Conservation (phyloP, 306 rosid species). For the Prunus davidiana region DNA sequence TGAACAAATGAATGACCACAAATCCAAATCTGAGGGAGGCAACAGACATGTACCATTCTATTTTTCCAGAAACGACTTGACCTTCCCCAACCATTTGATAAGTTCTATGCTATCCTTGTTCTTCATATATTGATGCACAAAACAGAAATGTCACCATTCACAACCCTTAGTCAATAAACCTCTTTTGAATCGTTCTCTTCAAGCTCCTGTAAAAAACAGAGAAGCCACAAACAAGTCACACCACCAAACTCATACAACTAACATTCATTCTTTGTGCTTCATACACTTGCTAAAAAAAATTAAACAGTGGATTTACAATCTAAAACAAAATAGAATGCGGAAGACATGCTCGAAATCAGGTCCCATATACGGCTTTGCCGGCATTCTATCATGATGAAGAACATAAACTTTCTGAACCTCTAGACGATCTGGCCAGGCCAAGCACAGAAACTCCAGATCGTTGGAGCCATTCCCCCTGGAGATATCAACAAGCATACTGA, state of each 20-base stretch:
- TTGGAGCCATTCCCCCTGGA: conserved; percentile 43
- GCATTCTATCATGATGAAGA: conserved; percentile 34
- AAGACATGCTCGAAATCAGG: conserved; percentile 61
- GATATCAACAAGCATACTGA: conserved; percentile 68
- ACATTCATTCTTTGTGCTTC: background rate
- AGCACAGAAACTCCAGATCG: conserved; percentile 65
- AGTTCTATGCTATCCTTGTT: conserved; percentile 75
- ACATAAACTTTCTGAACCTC: conserved; percentile 63
- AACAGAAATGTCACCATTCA: conserved; percentile 52
- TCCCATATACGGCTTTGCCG: conserved; percentile 51
- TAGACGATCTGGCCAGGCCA: conserved; percentile 65
- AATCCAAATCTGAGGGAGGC: background rate
- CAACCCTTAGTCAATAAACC: conserved; percentile 50
- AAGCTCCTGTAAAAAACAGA: conserved; percentile 47
- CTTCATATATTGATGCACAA: conserved; percentile 73
- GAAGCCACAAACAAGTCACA: background rate
- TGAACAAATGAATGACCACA: background rate
- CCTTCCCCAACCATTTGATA: conserved; percentile 55
- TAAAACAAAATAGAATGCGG: too few relatives aligned
- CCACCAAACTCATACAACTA: background rate
- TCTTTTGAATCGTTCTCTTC: conserved; percentile 44
- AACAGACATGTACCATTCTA: conserved; percentile 18
- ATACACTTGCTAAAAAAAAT: background rate
- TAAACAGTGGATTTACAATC: too few relatives aligned
- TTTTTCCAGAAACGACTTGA: conserved; percentile 52